Conservation (phyloP, 208 protist species). For the Phytomonas serpens region DNA sequence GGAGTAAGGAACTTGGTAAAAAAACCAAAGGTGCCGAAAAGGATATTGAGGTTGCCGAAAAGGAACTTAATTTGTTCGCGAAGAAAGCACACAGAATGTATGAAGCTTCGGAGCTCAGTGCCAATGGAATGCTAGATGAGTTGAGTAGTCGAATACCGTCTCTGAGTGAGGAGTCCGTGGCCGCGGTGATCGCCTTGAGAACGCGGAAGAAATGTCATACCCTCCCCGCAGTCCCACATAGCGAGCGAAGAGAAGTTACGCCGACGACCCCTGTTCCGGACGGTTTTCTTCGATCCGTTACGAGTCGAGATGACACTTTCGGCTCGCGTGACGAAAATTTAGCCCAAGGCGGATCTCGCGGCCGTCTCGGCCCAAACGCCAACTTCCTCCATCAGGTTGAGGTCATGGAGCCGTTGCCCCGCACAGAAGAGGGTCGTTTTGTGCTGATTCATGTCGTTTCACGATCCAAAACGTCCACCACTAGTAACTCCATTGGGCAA, state of each 20-base stretch:
- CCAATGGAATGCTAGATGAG: not conserved
- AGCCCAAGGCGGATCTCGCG: not conserved
- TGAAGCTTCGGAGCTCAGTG: not conserved
- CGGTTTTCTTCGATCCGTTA: not conserved
- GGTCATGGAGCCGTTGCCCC: not conserved
- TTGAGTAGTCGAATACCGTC: not conserved
- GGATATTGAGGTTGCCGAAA: not conserved
- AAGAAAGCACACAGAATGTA: not conserved
- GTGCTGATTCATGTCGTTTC: conserved; percentile 47
- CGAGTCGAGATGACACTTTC: not conserved
- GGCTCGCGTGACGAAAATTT: not conserved
- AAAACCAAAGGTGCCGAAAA: not conserved
- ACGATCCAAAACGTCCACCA: conserved; percentile 11
- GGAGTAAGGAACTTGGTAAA: not conserved
- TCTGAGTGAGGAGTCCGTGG: not conserved
- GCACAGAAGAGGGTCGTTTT: not conserved
- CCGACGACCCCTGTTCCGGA: not conserved
- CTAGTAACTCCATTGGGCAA: conserved; percentile 23
- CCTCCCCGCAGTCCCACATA: not conserved
- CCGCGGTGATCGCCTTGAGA: not conserved
- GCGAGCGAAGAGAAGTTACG: not conserved
- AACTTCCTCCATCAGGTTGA: conserved; percentile 1
- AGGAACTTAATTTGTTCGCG: not conserved
- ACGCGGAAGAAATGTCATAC: not conserved
- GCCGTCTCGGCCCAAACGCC: not conserved